Base-by-base conservation (phyloP, 495 filamentous ascomycete genomes). In the Neurospora terricola region DNA sequence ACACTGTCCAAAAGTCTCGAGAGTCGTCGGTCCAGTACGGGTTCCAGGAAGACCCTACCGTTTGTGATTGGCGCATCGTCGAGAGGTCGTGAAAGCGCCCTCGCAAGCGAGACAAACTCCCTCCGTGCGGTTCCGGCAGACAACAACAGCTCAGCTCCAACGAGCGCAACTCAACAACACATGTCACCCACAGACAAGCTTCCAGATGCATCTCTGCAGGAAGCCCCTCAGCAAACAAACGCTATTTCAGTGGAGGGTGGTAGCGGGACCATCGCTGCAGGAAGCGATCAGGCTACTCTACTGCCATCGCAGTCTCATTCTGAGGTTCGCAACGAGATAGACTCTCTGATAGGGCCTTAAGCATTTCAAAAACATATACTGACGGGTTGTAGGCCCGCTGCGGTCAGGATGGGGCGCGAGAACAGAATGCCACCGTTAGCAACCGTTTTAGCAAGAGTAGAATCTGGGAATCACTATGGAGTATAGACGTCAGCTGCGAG, bases 1-100 rank as follows among this genome's bases (percentile, higher is more conserved):
- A 94, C 91, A 16, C 86, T 97, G 9, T 92, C 89, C 72, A 94
- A 91, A 81, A 96, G 91, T 78, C 88, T 98, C 11, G 94, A 98
- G 80, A 96, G 92, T 80, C 89, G 94, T 45, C 90, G 94, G 34
- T 95, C 93, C 77, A 97, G 94, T 79, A 90, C 91, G 40, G 90
- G 87, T 73, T 95, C 91, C 66, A 93, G 89, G 81, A 93, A 93
- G 77, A 90, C 83, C 71, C 74, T 84, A 42, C 83, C 84, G 18
- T 84, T 87, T 74, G 81, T 81, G 75, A 79, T 81, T 69, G 76
- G 81, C 12, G 79, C 73, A 5, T 66, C 54, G 54, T 84, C 79
- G 11, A 80, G 82, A 12, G 80, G 78, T 37, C 77, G 80, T 70
- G 82, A 83, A 62, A 84, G 82, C 69, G 79, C 84, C 66, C 81